A percentile compares a stretch with the other conserved stretches of the same genome.
These are phyloP conservation scores for Nicotiana tabacum DNA, from an alignment of 257 asterid species.

Conservation along the genomic window DNA sequence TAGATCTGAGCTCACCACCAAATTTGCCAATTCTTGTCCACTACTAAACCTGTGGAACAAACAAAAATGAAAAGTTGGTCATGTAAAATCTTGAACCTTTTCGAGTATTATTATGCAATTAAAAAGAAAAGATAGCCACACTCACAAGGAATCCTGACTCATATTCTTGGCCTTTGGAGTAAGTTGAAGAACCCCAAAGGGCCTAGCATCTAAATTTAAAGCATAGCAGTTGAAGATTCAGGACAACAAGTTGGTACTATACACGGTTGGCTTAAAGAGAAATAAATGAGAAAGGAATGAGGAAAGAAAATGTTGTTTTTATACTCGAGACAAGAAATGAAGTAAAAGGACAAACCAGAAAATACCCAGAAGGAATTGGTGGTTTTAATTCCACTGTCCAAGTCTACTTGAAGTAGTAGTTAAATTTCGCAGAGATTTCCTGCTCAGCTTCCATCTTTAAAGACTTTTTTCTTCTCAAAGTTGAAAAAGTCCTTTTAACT, in stretches of 20 bases:
- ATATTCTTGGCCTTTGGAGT: neutral
- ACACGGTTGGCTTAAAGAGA: neutral
- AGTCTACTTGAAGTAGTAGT: neutral
- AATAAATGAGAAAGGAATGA: neutral
- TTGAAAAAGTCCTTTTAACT: neutral
- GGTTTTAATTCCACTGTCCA: neutral
- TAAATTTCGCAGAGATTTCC: neutral
- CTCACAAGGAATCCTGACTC: slow-evolving; percentile 9
- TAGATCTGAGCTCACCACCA: slow-evolving; percentile 21
- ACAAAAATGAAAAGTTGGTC: neutral
- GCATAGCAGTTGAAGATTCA: neutral
- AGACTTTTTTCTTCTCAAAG: neutral
- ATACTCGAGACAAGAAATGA: neutral
- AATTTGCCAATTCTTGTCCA: slow-evolving; percentile 8
- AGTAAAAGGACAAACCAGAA: neutral
- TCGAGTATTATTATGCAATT: neutral
- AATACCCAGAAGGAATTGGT: neutral
- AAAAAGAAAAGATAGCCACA: neutral
- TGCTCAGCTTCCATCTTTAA: neutral
- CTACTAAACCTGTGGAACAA: slow-evolving; percentile 19
- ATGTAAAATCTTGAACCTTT: neutral
- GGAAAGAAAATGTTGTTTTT: too few species aligned
- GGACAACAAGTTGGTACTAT: neutral
- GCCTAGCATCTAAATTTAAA: neutral
- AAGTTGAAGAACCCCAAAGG: neutral